Evolutionary conservation across 2,329 filamentous ascomycete genomes (phyloP).

Genomic region (Stemphylium beticola): DNA sequence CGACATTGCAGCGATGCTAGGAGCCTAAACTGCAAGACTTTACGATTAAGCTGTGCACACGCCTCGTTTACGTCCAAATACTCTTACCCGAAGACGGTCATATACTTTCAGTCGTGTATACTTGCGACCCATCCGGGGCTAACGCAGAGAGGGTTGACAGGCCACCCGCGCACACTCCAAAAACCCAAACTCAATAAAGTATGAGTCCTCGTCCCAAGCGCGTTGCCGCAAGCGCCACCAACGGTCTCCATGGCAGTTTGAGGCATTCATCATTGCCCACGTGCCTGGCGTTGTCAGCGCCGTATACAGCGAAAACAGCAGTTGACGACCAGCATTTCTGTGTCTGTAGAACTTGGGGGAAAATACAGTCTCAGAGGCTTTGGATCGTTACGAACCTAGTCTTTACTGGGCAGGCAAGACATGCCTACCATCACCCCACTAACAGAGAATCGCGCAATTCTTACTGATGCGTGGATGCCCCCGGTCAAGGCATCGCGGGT

Average conservation of each 20-base stretch:
- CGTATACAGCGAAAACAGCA: slow-evolving; percentile 13
- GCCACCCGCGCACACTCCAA: slow-evolving; percentile 16
- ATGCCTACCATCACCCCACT: slow-evolving; percentile 2
- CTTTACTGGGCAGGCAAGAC: not conserved
- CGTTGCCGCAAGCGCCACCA: slow-evolving; percentile 38
- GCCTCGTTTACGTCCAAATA: slow-evolving; percentile 23
- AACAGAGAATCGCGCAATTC: slow-evolving; percentile 29
- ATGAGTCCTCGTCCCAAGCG: slow-evolving; percentile 31
- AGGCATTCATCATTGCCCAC: slow-evolving; percentile 21
- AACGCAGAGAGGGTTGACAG: slow-evolving; percentile 32
- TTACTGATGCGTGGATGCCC: slow-evolving; percentile 33
- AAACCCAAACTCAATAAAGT: slow-evolving; percentile 32
- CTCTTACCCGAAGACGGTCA: slow-evolving; percentile 26
- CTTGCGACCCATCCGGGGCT: slow-evolving; percentile 23
- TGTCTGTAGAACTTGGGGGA: not conserved
- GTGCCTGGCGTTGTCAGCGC: slow-evolving; percentile 21
- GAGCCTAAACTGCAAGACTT: slow-evolving; percentile 30
- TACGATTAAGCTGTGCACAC: slow-evolving; percentile 29
- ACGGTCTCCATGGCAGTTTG: slow-evolving; percentile 31
- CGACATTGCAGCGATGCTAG: slow-evolving; percentile 32
- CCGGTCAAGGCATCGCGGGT: slow-evolving; percentile 35
- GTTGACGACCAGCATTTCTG: slow-evolving; percentile 12
- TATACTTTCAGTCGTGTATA: slow-evolving; percentile 24
- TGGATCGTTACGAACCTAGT: slow-evolving; percentile 7
- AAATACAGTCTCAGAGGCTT: slow-evolving; percentile 9